Conservation (phyloP, 768 basidiomycete species). For the Naganishia vishniacii region DNA sequence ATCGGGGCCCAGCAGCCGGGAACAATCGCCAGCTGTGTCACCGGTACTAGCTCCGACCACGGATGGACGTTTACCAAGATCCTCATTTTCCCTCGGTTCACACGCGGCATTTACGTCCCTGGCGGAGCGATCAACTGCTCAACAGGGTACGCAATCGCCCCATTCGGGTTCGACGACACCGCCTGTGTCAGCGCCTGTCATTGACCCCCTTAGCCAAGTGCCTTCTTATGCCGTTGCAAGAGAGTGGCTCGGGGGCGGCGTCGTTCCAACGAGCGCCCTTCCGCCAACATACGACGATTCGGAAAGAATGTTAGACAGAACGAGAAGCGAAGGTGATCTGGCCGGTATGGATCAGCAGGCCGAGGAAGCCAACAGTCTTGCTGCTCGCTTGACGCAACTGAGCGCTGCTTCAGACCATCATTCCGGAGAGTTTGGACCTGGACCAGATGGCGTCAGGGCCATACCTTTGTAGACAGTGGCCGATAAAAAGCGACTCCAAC, state of each 20-base stretch:
- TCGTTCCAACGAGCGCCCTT: conserved; percentile 74
- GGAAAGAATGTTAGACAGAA: conserved; percentile 37
- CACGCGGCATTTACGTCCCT: conserved; percentile 26
- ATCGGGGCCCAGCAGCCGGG: conserved; percentile 13
- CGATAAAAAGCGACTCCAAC: too few relatives aligned
- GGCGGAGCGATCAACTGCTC: conserved; percentile 16
- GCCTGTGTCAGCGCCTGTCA: conserved; percentile 23
- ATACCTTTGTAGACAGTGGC: not conserved
- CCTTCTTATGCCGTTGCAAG: conserved; percentile 81
- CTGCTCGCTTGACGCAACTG: conserved; percentile 1
- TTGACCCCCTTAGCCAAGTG: conserved; percentile 61
- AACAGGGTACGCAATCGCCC: conserved; percentile 17
- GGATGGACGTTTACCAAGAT: conserved; percentile 7
- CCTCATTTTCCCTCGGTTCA: conserved; percentile 27
- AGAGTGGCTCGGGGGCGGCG: conserved; percentile 81
- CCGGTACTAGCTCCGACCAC: conserved; percentile 1
- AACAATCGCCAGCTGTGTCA: conserved; percentile 22
- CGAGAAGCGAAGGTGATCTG: conserved; percentile 28
- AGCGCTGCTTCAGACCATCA: conserved; percentile 1
- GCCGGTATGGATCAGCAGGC: conserved; percentile 8
- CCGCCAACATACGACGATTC: conserved; percentile 84
- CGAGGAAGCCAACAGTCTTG: conserved; percentile 14
- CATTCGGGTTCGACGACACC: conserved; percentile 2
- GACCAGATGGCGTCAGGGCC: conserved; percentile 7
- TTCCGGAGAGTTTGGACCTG: conserved; percentile 5